Percentiles rank a stretch among this genome's conserved stretches.
phyloP scores from a whole-genome alignment of 768 basidiomycete genomes.

The Russula foetens region DNA sequence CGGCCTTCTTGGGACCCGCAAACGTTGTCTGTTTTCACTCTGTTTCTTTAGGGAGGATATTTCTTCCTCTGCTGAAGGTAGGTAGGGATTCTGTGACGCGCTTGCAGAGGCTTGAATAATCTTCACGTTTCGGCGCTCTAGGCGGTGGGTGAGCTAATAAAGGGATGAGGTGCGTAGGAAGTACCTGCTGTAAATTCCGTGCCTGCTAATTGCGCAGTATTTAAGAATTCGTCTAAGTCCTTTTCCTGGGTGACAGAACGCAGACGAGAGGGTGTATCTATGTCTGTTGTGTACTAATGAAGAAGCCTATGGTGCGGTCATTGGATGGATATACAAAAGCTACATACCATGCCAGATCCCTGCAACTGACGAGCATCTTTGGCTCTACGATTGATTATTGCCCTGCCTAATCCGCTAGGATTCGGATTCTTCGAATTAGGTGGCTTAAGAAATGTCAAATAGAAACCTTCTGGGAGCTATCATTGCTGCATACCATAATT shows the following conservation, averaged over 20 bases:
- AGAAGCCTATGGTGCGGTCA: not conserved
- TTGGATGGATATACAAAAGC: not conserved
- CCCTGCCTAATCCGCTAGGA: conserved; percentile 82
- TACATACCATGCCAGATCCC: conserved; percentile 60
- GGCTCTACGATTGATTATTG: conserved; percentile 87
- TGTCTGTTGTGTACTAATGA: conserved; percentile 65
- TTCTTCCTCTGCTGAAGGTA: conserved; percentile 80
- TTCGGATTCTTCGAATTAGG: conserved; percentile 55
- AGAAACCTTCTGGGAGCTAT: not conserved
- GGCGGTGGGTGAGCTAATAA: conserved; percentile 10
- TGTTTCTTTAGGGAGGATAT: conserved; percentile 66
- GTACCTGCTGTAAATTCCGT: conserved; percentile 93
- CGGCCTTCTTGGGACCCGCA: conserved; percentile 86
- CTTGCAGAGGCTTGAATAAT: conserved; percentile 55
- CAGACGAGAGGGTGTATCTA: conserved; percentile 58
- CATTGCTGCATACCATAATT: conserved; percentile 1
- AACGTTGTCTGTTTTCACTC: conserved; percentile 56
- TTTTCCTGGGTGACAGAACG: conserved; percentile 93
- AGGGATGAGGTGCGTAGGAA: not conserved
- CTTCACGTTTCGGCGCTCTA: conserved; percentile 75
- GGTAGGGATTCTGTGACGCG: conserved; percentile 69
- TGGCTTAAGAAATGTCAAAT: conserved; percentile 31
- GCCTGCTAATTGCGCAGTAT: conserved; percentile 88
- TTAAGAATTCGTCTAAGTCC: conserved; percentile 93
- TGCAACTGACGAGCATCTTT: conserved; percentile 61